phyloP scores from a whole-genome alignment of 2,329 filamentous ascomycete species.

The Furcasterigmium sp. region DNA sequence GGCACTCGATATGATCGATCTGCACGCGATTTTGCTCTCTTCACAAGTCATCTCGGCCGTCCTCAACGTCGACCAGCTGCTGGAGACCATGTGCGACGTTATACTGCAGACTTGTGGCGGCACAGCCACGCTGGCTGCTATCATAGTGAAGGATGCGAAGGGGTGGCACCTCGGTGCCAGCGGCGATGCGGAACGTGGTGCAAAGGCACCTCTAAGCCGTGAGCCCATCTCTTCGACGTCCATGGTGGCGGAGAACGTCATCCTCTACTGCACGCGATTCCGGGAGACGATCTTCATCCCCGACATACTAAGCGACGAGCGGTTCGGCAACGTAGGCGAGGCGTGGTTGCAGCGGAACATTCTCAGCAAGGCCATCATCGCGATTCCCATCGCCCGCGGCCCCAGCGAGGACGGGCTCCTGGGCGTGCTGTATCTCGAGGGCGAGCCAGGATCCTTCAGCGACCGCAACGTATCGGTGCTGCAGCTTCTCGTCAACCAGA shows the following conservation, averaged over 20 bases:
- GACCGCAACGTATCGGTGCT: conserved; percentile 65
- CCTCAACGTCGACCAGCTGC: conserved; percentile 66
- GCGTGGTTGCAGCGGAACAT: conserved; percentile 65
- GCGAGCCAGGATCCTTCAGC: conserved; percentile 70
- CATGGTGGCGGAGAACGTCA: conserved; percentile 69
- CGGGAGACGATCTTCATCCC: conserved; percentile 69
- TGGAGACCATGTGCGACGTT: conserved; percentile 78
- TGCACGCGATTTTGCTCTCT: conserved; percentile 72
- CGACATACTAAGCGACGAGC: conserved; percentile 68
- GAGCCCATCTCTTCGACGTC: conserved; percentile 41
- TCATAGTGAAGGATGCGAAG: conserved; percentile 61
- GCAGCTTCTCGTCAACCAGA: conserved; percentile 72
- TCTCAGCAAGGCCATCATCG: conserved; percentile 68
- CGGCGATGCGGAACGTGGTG: conserved; percentile 64
- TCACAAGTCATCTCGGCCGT: conserved; percentile 78
- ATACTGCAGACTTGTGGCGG: conserved; percentile 73
- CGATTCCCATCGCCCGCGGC: conserved; percentile 73
- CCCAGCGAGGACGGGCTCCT: conserved; percentile 54
- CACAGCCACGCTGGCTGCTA: conserved; percentile 64
- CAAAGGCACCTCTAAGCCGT: conserved; percentile 19
- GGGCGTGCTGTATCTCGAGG: conserved; percentile 71
- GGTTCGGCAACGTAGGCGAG: conserved; percentile 70
- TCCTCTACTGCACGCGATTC: conserved; percentile 72
- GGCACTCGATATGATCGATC: conserved; percentile 76
- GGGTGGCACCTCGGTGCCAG: conserved; percentile 70